Evolutionary conservation across 306 rosid species (phyloP).

Genomic region (Sindora glabra): DNA sequence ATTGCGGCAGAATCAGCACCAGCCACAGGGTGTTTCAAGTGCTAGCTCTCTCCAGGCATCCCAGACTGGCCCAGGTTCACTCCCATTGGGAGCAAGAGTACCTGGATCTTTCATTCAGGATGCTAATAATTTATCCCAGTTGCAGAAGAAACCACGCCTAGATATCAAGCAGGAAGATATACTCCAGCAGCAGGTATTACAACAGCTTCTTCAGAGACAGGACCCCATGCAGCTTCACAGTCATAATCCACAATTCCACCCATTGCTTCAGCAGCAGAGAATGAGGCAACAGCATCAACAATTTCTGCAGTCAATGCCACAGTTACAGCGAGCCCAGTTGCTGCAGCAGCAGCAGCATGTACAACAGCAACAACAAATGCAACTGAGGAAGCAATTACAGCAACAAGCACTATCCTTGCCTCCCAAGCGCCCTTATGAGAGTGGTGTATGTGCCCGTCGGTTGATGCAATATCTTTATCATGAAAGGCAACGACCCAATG

Average conservation of each 20-base stretch:
- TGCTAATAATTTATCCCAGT: conserved; percentile 53
- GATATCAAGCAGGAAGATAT: conserved; percentile 84
- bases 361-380: conserved; percentile 31
- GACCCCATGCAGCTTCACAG: conserved; percentile 70
- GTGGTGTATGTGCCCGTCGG: conserved; percentile 89
- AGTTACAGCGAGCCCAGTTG: conserved; percentile 63
- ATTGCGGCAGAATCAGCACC: conserved; percentile 60
- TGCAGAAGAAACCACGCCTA: conserved; percentile 70
- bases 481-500: conserved; percentile 79
- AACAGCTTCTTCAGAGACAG: conserved; percentile 81
- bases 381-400: conserved; percentile 78
- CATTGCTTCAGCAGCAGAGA: conserved; percentile 79
- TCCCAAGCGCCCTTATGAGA: conserved; percentile 73
- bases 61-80: conserved; percentile 48
- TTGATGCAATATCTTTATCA: conserved; percentile 94
- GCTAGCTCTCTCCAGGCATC: conserved; percentile 52
- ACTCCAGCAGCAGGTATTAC: conserved; percentile 69
- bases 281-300: conserved; percentile 53
- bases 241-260: conserved; percentile 70
- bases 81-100: conserved; percentile 49
- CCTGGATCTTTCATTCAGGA: conserved; percentile 72
- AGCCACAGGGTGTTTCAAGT: conserved; percentile 63
- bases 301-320: conserved; percentile 82
- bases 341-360: conserved; percentile 36
- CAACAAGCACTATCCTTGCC: conserved; percentile 70